Base-by-base conservation (phyloP, 768 basidiomycete species). In the Lyophyllum decastes region DNA sequence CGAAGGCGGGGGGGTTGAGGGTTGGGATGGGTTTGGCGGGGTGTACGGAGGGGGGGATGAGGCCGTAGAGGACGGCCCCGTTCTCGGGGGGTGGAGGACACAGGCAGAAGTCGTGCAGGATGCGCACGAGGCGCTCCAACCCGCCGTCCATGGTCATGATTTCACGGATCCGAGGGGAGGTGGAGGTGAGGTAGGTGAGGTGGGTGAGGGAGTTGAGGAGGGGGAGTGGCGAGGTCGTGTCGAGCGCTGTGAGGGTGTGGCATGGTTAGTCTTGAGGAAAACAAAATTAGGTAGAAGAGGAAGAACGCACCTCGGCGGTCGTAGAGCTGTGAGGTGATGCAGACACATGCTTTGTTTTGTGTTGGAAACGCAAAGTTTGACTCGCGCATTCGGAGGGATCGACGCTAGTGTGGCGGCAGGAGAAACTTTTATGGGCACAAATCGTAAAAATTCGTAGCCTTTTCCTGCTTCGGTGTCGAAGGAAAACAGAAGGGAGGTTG, bases 81-180 rank as follows among this genome's bases (percentile, higher is more conserved):
- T 89, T 90, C 64, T 91, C 90, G 43, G 90, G 90, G 0, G 88
- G 88, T 1, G 92, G 90, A 1, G 92, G 92, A 60, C 82, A 86
- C 22, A 92, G 73, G 71, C 93, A 94, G 65, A 92, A 93, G 60
- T 95, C 92, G 66, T 90, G 90, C 10, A 96, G 80, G 61, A 99
- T 93, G 56, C 91, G 85, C 14, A 98, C 91, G 27, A 99, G 88
- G 14, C 96, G 89, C 69, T 99, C 97, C 17, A 99, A 86, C 1
- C 97, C 97, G 47, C 97, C 97, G 68, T 98, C 96, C 83, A 91
- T 88, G 26, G 95, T 96, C 84, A 99, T 92, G 65, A 97, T 98
- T 75, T 99, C 97, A 57, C 96, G 89, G 75, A 99, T 98, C 54
- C 95, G 87, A 1, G 97, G 95, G 0, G 95, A 97, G 6, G 97